Evolutionary conservation across 2,329 filamentous ascomycete species (phyloP).

Genomic region (Pestalotiopsis sp.): DNA sequence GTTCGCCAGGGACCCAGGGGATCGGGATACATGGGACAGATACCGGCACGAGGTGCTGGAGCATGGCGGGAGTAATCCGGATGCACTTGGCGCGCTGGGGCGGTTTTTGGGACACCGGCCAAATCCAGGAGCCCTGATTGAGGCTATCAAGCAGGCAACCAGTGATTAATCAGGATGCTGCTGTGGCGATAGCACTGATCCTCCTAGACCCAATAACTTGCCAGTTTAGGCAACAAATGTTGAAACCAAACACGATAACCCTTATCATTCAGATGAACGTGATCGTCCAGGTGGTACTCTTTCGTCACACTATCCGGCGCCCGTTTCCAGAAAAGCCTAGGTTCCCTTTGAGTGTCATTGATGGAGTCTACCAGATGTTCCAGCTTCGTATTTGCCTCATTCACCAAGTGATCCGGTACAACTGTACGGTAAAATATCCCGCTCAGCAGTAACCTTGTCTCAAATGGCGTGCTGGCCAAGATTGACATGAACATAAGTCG

Average conservation of each 20-base stretch:
- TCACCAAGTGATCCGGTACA: constrained; percentile 18
- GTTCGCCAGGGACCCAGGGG: constrained; percentile 22
- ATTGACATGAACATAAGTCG: constrained; percentile 5
- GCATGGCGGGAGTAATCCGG: constrained; percentile 22
- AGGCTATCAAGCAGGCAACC: too few relatives aligned
- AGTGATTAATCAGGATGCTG: too few relatives aligned
- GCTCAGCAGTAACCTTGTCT: constrained; percentile 20
- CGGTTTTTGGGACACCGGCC: constrained; percentile 26
- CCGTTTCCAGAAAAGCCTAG: constrained; percentile 1
- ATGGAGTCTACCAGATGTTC: neutral
- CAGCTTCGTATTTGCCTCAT: constrained; percentile 17
- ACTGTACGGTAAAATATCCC: constrained; percentile 24
- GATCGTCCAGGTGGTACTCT: constrained; percentile 18
- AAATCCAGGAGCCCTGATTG: neutral
- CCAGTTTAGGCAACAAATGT: neutral
- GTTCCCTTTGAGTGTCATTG: neutral
- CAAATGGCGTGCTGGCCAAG: neutral
- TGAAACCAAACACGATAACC: constrained; percentile 22
- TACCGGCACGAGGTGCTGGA: constrained; percentile 24
- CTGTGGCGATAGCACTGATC: too few relatives aligned
- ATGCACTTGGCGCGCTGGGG: constrained; percentile 24
- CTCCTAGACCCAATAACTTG: neutral
- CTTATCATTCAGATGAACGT: constrained; percentile 24
- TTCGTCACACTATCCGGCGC: constrained; percentile 5
- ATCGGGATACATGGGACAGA: constrained; percentile 20